Percentiles rank a stretch among this genome's conserved stretches.
Evolutionary conservation across 768 basidiomycete genomes (phyloP).

Genomic region (Pulveroboletus sp.): DNA sequence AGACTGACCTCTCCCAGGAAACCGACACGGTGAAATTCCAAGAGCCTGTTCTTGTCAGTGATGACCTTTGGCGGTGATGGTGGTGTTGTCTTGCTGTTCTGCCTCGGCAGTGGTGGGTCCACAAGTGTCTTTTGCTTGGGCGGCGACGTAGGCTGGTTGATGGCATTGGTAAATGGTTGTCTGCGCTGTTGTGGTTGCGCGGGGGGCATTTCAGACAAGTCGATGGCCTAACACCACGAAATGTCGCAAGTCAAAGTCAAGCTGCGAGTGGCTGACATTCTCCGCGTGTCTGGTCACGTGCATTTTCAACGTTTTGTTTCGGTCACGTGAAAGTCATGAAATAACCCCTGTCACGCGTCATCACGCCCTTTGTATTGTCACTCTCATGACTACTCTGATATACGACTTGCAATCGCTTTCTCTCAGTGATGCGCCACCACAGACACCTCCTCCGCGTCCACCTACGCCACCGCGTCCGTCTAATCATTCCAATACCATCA

Average conservation of each 20-base stretch:
- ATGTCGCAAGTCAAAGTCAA: conserved; percentile 11
- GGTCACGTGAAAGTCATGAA: conserved; percentile 21
- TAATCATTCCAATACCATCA: neutral
- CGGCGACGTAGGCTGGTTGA: conserved; percentile 35
- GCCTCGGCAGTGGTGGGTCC: conserved; percentile 72
- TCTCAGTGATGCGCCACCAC: neutral
- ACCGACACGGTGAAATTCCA: conserved; percentile 69
- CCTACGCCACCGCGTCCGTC: neutral
- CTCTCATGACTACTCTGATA: neutral
- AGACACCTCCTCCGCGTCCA: neutral
- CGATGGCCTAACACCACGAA: conserved; percentile 50
- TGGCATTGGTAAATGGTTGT: conserved; percentile 43
- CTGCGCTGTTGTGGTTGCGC: conserved; percentile 35
- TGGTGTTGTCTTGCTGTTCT: conserved; percentile 79
- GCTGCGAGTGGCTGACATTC: conserved; percentile 15
- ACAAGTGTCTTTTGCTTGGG: conserved; percentile 32
- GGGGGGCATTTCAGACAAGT: conserved; percentile 36
- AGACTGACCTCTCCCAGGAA: conserved; percentile 80
- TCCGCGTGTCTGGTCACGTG: conserved; percentile 34
- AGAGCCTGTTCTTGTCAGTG: conserved; percentile 53
- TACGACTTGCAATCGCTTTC: too few species aligned
- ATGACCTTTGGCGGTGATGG: conserved; percentile 81
- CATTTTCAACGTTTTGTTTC: conserved; percentile 15
- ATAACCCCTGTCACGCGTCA: conserved; percentile 16
- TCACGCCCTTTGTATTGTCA: too few species aligned